phyloP scores from a whole-genome alignment of 352 stramenopile species.

The Phytophthora macrochlamydospora region DNA sequence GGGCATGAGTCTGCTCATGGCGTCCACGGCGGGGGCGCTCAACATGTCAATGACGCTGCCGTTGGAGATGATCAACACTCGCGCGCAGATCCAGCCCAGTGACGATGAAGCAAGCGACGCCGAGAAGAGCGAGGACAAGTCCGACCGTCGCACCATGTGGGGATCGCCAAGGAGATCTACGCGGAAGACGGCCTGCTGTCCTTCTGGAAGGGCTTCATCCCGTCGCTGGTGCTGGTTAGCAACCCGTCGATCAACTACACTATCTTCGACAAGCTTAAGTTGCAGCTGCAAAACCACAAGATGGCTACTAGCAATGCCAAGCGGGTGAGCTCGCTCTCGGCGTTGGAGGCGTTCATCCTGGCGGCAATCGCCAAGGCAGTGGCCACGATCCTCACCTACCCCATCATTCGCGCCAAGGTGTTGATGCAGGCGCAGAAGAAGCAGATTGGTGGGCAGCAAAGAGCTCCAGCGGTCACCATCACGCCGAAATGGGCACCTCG shows the following conservation, averaged over 20 bases:
- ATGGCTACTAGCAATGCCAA: conserved; percentile 43
- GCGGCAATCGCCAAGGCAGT: conserved; percentile 84
- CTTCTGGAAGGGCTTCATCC: conserved; percentile 90
- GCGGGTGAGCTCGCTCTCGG: conserved; percentile 59
- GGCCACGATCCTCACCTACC: conserved; percentile 88
- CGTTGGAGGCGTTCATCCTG: conserved; percentile 80
- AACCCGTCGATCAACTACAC: conserved; percentile 92
- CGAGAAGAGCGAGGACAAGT: conserved; percentile 32
- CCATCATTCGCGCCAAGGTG: conserved; percentile 89
- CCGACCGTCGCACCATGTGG: conserved; percentile 48
- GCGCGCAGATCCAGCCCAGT: conserved; percentile 70
- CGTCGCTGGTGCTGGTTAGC: conserved; percentile 86
- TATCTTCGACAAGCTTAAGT: conserved; percentile 87
- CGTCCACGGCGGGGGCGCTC: conserved; percentile 40
- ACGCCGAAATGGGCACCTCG: conserved; percentile 50
- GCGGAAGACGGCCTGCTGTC: conserved; percentile 68
- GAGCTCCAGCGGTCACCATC: conserved; percentile 40
- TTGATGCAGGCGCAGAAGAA: conserved; percentile 86
- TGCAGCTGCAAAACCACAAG: conserved; percentile 60
- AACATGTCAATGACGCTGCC: conserved; percentile 91
- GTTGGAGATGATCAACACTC: conserved; percentile 88
- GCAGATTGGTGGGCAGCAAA: conserved; percentile 31
- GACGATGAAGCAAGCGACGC: conserved; percentile 49
- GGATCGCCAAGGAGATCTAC: conserved; percentile 68
- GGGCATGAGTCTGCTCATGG: not conserved